Conservation (phyloP, 768 basidiomycete genomes). For the Rhizopogon salebrosus region DNA sequence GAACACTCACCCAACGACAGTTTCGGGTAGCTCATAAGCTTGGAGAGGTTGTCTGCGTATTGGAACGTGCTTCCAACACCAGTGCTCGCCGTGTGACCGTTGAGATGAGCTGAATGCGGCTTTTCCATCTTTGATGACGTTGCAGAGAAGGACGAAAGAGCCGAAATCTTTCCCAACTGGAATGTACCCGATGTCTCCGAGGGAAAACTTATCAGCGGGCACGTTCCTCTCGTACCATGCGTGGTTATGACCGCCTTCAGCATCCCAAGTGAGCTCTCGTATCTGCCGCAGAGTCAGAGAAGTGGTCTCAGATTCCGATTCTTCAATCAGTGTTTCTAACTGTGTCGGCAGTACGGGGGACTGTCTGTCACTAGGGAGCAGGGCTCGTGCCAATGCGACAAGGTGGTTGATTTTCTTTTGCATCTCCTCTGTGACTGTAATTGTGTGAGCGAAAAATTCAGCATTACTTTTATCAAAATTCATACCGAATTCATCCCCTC, state of each 20-base stretch:
- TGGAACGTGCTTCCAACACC: constrained; percentile 33
- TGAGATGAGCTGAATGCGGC: constrained; percentile 17
- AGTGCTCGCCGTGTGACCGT: constrained; percentile 26
- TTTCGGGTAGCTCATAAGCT: constrained; percentile 28
- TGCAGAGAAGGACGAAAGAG: constrained; percentile 34
- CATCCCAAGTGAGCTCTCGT: constrained; percentile 32
- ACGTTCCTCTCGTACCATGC: constrained; percentile 37
- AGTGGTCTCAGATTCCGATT: constrained; percentile 22
- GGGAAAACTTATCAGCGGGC: constrained; percentile 33
- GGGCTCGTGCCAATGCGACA: constrained; percentile 30
- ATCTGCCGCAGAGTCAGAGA: constrained; percentile 32
- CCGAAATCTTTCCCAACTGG: constrained; percentile 30
- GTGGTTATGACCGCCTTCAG: constrained; percentile 28
- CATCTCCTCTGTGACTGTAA: constrained; percentile 27
- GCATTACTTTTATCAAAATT: background rate
- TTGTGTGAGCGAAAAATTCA: constrained; percentile 1
- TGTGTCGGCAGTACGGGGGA: constrained; percentile 25
- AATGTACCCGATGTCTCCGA: constrained; percentile 44
- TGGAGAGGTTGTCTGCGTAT: constrained; percentile 26
- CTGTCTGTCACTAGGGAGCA: constrained; percentile 33
- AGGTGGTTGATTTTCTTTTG: constrained; percentile 38
- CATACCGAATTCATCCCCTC: constrained; percentile 17
- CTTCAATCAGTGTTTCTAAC: constrained; percentile 30
- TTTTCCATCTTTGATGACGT: constrained; percentile 30
- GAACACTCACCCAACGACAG: constrained; percentile 28